phyloP scores from a whole-genome alignment of 768 basidiomycete species.

The Auriscalpium microsporum region DNA sequence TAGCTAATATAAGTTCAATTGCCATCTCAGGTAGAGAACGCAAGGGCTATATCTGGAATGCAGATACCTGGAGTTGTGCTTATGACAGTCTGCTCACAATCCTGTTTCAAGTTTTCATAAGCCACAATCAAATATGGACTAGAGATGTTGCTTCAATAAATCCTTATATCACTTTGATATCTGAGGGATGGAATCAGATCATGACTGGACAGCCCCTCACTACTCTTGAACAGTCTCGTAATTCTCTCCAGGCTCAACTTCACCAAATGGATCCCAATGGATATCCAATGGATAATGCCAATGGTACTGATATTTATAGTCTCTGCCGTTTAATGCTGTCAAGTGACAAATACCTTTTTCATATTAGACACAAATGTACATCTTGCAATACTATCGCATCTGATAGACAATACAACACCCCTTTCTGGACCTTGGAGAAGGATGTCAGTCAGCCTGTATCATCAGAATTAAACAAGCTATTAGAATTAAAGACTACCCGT shows the following conservation, averaged over 20 bases:
- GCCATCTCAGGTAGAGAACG: not conserved
- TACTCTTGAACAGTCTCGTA: not conserved
- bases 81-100: constrained; percentile 4
- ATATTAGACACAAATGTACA: not conserved
- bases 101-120: not conserved
- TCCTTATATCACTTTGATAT: not conserved
- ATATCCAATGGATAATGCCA: not conserved
- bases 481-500: not conserved
- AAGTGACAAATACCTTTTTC: not conserved
- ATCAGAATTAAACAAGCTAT: not conserved
- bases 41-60: not conserved
- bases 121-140: not conserved
- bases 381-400: not conserved
- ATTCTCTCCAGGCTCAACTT: not conserved
- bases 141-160: not conserved
- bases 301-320: not conserved
- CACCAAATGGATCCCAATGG: not conserved
- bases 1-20: not conserved
- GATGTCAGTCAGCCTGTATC: not conserved
- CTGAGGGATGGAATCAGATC: not conserved
- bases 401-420: not conserved
- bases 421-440: not conserved
- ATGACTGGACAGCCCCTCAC: no score
- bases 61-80: constrained; percentile 2
- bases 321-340: not conserved